A percentile compares a stretch with the other conserved stretches of the same genome.
These are phyloP conservation scores for Cynanchum wilfordii DNA, from an alignment of 257 asterid genomes.

Conservation along the genomic window DNA sequence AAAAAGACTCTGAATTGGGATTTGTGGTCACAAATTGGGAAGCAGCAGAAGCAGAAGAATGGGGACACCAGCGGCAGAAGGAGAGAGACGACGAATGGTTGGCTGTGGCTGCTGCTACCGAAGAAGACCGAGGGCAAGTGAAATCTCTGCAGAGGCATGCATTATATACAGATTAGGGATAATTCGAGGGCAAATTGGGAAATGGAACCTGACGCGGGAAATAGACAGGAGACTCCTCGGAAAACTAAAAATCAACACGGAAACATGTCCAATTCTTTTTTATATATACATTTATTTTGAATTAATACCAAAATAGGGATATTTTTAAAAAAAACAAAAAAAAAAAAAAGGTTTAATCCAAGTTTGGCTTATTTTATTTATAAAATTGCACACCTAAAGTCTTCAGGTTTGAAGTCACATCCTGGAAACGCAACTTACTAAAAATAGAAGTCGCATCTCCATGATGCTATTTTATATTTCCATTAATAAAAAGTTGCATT, in stretches of 20 bases:
- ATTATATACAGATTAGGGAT: constrained; percentile 5
- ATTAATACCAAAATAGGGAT: too few relatives aligned
- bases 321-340: too few relatives aligned
- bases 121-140: neutral
- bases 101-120: neutral
- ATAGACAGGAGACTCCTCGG: neutral
- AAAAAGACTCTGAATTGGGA: neutral
- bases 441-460: too few relatives aligned
- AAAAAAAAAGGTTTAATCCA: too few relatives aligned
- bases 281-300: too few relatives aligned
- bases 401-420: too few relatives aligned
- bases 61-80: neutral
- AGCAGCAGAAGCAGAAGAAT: neutral
- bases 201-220: constrained; percentile 11
- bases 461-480: too few relatives aligned
- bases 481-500: too few relatives aligned
- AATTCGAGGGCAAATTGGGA: neutral
- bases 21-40: neutral
- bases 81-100: neutral
- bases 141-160: neutral
- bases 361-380: too few relatives aligned
- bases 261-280: neutral
- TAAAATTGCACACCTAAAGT: too few relatives aligned
- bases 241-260: neutral
- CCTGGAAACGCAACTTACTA: too few relatives aligned